Evolutionary conservation across 179 eudicot species (phyloP).

Genomic region (Carnegiea gigantea): DNA sequence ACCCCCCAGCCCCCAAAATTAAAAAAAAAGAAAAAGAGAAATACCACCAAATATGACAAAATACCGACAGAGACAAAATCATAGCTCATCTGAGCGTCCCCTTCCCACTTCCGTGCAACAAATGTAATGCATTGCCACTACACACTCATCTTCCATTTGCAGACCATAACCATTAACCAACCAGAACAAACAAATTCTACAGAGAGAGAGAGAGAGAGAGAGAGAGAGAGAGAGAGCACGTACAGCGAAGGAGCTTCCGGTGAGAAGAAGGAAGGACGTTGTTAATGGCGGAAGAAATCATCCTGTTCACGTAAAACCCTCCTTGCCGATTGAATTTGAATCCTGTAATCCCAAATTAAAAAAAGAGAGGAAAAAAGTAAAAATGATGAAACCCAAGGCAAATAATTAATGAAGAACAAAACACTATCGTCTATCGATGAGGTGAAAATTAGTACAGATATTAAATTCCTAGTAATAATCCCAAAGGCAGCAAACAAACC

Average conservation of each 20-base stretch:
- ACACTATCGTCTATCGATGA: neutral
- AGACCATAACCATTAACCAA: conserved; percentile 4
- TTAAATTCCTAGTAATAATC: neutral
- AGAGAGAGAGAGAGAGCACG: neutral
- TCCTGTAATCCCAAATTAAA: neutral
- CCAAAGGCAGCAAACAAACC: neutral
- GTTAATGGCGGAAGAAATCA: conserved; percentile 8
- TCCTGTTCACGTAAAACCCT: neutral
- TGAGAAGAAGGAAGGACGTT: conserved; percentile 11
- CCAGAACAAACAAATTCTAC: neutral
- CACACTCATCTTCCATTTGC: neutral
- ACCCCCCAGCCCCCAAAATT: neutral
- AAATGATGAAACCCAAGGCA: neutral
- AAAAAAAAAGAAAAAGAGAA: neutral
- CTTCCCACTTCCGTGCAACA: conserved; percentile 12
- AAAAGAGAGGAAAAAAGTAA: neutral
- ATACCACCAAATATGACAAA: neutral
- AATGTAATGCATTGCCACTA: neutral
- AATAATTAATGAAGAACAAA: neutral
- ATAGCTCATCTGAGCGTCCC: neutral
- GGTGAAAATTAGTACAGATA: neutral
- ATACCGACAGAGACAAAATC: conserved; percentile 5
- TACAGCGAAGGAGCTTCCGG: conserved; percentile 7
- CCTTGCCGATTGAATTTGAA: neutral
- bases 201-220: conserved; percentile 2